Evolutionary conservation across 768 basidiomycete genomes (phyloP).

Genomic region (Russula ochroleuca): DNA sequence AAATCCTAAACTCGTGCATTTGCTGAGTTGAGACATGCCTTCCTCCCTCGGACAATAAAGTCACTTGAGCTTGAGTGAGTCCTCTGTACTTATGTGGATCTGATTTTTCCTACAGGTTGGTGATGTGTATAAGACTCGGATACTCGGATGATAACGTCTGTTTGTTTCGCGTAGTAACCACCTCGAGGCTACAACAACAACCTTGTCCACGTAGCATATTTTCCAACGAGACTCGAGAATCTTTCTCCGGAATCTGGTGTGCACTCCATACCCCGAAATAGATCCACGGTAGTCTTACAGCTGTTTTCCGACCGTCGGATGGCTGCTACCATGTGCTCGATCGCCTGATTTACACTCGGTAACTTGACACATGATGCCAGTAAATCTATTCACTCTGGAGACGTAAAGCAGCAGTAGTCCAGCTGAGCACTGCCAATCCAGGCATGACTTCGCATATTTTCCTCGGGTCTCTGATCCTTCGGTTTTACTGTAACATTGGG

Average conservation of each 20-base stretch:
- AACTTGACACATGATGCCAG: neutral
- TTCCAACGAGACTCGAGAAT: neutral
- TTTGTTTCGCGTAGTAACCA: no score
- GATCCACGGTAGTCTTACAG: neutral
- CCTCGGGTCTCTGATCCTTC: neutral
- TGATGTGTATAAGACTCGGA: no score
- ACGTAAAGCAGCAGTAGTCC: neutral
- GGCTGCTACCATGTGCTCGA: neutral
- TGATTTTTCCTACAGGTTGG: no score
- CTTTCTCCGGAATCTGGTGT: neutral
- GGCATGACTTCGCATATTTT: neutral
- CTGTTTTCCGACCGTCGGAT: neutral
- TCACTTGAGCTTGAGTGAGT: no score
- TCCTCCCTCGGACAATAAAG: no score
- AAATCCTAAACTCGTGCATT: no score
- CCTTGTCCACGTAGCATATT: neutral
- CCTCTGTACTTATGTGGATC: no score
- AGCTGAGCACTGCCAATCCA: no score
- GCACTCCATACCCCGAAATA: neutral
- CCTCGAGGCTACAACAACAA: neutral
- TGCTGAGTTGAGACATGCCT: no score
- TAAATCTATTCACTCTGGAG: neutral
- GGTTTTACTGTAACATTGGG: neutral
- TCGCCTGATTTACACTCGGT: neutral
- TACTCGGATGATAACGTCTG: no score